Evolutionary conservation across 2,329 filamentous ascomycete genomes (phyloP), one percentile per base, ranked within the genome.

Genomic region (Calonectria fujianensis): DNA sequence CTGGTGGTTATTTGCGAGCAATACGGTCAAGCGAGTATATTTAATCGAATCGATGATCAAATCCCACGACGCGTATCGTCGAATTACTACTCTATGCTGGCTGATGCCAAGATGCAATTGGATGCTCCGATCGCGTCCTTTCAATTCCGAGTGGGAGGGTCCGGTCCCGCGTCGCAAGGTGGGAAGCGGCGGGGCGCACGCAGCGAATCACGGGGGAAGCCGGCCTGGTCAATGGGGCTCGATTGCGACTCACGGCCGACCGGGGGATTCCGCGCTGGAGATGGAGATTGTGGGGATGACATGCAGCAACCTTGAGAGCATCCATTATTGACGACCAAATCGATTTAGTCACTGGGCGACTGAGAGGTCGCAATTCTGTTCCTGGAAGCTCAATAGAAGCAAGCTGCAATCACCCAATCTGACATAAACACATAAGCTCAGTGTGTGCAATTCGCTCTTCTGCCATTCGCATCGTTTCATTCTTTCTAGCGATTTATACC

Each of bases 191-290:
- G 69, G 65, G 57, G 39, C 66, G 10, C 13, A 2, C 20, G 31
- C 50, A 63, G 65, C 75, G 68, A 76, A 66, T 77, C 71, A 70
- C 75, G 75, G 75, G 74, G 39, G 63, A 74, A 74, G 18, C 75
- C 75, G 75, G 70, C 10, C 27, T 27, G 18, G 54, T 69, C 45
- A 50, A 67, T 14, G 32, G 16, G 45, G 24, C 31, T 52, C 24
- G 52, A 32, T 32, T 41, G 45, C 57, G 14, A 29, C 27, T 8
- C 10, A 16, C 4, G 16, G 9, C 18, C 32, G 41, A 57, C 59
- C 59, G 66, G 72, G 41, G 57, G 74, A 73, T 51, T 35, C 57
- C 54, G 67, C 32, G 27, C 51, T 18, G 2, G n/a, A 32, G n/a
- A 45, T 27, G 4, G n/a, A 32, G n/a, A 45, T 48, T n/a, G 35